phyloP scores from a whole-genome alignment of 495 filamentous ascomycete genomes.

The Hypoxylon cercidicola region DNA sequence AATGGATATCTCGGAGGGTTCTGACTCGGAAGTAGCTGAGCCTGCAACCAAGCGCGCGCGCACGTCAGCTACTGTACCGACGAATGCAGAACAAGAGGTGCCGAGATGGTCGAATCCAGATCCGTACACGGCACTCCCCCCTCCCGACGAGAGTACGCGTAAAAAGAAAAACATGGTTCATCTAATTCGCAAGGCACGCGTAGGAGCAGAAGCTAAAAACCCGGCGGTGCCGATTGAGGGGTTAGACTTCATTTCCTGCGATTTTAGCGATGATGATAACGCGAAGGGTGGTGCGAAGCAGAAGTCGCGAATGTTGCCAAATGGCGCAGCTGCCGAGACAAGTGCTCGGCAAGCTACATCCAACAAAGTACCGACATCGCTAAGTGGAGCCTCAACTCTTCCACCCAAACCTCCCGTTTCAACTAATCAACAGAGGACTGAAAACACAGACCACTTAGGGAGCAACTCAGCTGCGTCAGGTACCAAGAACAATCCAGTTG shows the following conservation, averaged over 20 bases:
- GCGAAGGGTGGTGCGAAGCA: neutral
- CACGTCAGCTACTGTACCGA: conserved; percentile 43
- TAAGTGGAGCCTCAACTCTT: conserved; percentile 10
- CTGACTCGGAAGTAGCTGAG: conserved; percentile 58
- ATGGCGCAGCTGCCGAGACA: neutral
- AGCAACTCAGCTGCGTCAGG: neutral
- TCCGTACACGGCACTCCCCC: conserved; percentile 85
- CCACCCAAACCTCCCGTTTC: conserved; percentile 27
- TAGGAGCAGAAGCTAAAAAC: conserved; percentile 61
- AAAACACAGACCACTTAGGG: conserved; percentile 1
- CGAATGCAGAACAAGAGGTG: conserved; percentile 50
- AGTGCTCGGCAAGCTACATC: too few species aligned
- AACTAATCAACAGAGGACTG: neutral
- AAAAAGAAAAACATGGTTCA: conserved; percentile 87
- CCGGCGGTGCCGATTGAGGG: conserved; percentile 65
- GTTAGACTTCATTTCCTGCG: conserved; percentile 87
- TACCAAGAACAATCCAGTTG: conserved; percentile 23
- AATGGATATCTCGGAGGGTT: conserved; percentile 70
- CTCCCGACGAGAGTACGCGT: conserved; percentile 65
- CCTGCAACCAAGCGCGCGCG: conserved; percentile 62
- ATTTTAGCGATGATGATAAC: conserved; percentile 65
- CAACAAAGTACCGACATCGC: neutral
- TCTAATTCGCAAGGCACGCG: conserved; percentile 84
- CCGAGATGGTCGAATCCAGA: conserved; percentile 96
- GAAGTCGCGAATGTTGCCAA: neutral